These are phyloP conservation scores for Mycena crocata DNA, from an alignment of 768 basidiomycete genomes.

Conservation along the genomic window DNA sequence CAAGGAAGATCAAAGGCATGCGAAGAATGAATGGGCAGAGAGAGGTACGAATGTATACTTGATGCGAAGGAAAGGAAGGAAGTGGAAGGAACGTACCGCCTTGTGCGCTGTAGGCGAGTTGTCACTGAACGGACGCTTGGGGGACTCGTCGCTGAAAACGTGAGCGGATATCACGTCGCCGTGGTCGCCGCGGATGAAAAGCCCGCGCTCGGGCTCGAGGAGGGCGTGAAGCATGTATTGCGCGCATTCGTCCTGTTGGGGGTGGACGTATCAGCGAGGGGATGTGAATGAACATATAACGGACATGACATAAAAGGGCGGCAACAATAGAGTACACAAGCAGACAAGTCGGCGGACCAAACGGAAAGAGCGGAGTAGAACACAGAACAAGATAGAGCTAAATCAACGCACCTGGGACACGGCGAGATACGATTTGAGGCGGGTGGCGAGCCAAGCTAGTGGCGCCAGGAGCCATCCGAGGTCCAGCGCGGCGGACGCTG, in stretches of 20 bases:
- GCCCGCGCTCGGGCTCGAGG: slow-evolving; percentile 8
- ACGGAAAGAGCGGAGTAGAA: too few species aligned
- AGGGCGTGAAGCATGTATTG: slow-evolving; percentile 23
- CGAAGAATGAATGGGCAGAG: too few species aligned
- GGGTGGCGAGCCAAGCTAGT: background rate
- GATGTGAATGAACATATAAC: too few species aligned
- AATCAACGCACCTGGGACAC: slow-evolving; percentile 4
- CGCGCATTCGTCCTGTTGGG: slow-evolving; percentile 24
- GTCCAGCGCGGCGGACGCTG: background rate
- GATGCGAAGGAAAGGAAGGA: too few species aligned
- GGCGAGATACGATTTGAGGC: background rate
- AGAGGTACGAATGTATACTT: too few species aligned
- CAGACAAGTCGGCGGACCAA: too few species aligned
- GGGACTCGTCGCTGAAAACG: too few species aligned
- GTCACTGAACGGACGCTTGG: background rate
- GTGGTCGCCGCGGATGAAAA: slow-evolving; percentile 4
- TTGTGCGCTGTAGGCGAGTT: background rate
- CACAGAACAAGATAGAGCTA: too few species aligned
- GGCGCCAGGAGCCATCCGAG: slow-evolving; percentile 10
- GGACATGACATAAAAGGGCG: too few species aligned
- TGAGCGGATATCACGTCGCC: background rate
- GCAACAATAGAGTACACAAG: too few species aligned
- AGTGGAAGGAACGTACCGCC: background rate
- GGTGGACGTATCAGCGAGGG: too few species aligned
- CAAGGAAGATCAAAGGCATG: too few species aligned